Evolutionary conservation across 2,329 filamentous ascomycete genomes (phyloP).

Genomic region (Davidsoniella neocaledoniae): DNA sequence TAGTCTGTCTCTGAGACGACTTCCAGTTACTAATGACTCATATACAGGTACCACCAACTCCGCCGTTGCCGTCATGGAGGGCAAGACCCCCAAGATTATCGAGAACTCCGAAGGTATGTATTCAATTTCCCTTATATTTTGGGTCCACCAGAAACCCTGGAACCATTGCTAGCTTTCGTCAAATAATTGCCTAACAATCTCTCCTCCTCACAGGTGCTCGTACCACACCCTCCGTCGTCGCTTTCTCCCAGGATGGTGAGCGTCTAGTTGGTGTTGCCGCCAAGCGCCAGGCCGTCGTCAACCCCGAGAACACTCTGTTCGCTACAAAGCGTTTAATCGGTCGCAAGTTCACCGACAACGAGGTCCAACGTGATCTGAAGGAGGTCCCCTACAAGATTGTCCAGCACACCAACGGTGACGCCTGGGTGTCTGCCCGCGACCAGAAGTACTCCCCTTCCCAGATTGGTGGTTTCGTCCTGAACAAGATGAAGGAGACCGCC

Average conservation of each 20-base stretch:
- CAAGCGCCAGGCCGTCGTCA: slow-evolving; percentile 95
- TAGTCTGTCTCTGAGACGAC: not conserved
- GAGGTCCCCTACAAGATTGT: slow-evolving; percentile 98
- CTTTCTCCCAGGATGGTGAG: slow-evolving; percentile 89
- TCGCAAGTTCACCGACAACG: slow-evolving; percentile 83
- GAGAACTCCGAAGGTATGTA: slow-evolving; percentile 82
- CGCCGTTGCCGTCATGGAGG: slow-evolving; percentile 93
- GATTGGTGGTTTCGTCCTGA: slow-evolving; percentile 87
- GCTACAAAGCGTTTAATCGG: slow-evolving; percentile 98
- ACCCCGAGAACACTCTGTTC: slow-evolving; percentile 96
- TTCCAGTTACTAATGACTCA: not conserved
- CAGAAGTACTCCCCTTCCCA: slow-evolving; percentile 98
- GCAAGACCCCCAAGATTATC: slow-evolving; percentile 87
- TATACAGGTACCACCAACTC: slow-evolving; percentile 76
- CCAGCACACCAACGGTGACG: slow-evolving; percentile 90
- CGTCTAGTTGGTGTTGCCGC: slow-evolving; percentile 91
- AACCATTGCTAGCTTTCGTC: too few species aligned
- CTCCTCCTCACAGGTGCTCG: slow-evolving; percentile 45
- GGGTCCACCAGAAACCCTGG: not conserved
- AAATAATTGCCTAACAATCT: not conserved
- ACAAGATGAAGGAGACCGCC: slow-evolving; percentile 99
- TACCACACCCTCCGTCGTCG: slow-evolving; percentile 87
- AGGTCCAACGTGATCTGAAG: slow-evolving; percentile 94
- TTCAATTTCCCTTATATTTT: not conserved
- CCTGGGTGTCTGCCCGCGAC: slow-evolving; percentile 84